Evolutionary conservation across 148 eudicot genomes (phyloP).

Genomic region (Hydrangea macrophylla): DNA sequence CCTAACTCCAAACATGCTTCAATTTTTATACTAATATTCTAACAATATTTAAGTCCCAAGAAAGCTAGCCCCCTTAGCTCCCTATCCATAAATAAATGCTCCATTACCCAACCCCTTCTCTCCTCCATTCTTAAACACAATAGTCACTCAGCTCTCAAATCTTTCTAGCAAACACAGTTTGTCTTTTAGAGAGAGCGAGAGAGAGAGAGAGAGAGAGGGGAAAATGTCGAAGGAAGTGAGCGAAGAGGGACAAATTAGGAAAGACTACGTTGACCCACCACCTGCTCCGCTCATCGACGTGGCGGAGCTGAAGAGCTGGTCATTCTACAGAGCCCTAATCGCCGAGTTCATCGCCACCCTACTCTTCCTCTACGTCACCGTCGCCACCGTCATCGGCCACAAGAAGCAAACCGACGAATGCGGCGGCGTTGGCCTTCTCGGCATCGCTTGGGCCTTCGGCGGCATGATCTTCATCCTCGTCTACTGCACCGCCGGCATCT

Average conservation of each 20-base stretch:
- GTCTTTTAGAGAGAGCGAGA: conserved; percentile 3
- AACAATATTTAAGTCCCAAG: neutral
- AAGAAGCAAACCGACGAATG: conserved; percentile 24
- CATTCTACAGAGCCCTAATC: conserved; percentile 33
- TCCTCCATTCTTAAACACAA: neutral
- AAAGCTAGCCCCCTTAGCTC: conserved; percentile 2
- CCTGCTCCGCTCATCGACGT: conserved; percentile 25
- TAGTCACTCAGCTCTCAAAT: neutral
- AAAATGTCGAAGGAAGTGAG: conserved; percentile 30
- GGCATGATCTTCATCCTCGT: conserved; percentile 43
- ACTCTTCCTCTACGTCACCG: conserved; percentile 33
- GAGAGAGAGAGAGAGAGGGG: neutral
- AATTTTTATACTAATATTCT: neutral
- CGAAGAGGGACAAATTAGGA: conserved; percentile 19
- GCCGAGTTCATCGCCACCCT: conserved; percentile 37
- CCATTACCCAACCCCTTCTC: neutral
- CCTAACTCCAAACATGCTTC: neutral
- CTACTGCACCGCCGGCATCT: conserved; percentile 42
- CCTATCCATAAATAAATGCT: conserved; percentile 10
- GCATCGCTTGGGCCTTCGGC: conserved; percentile 35
- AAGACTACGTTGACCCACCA: conserved; percentile 34
- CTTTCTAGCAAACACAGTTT: neutral
- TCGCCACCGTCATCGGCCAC: conserved; percentile 39
- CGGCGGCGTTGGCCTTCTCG: conserved; percentile 32
- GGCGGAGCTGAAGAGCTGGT: conserved; percentile 27